Percentiles rank a stretch among this genome's conserved stretches.
Evolutionary conservation across 306 rosid genomes (phyloP).

Genomic region (Benincasa hispida): DNA sequence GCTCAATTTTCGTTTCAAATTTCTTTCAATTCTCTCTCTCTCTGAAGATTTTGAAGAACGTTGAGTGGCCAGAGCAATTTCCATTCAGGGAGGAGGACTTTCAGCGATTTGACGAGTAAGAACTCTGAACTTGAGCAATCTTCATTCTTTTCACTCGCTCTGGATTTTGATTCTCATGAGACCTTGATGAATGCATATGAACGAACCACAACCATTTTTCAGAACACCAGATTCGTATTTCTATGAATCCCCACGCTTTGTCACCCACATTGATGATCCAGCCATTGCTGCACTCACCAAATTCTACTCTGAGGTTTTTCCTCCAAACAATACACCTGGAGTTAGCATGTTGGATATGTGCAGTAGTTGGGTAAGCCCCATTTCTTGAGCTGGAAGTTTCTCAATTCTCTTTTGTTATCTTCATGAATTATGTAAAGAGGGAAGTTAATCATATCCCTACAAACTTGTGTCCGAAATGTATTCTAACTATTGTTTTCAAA

Average conservation of each 20-base stretch:
- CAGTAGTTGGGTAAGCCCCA: slow-evolving; percentile 67
- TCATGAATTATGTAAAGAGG: not conserved
- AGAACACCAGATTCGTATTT: slow-evolving; percentile 55
- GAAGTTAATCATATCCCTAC: not conserved
- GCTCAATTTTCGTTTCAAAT: not conserved
- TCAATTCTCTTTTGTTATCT: not conserved
- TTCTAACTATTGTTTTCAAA: no score
- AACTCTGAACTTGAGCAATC: not conserved
- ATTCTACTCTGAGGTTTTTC: slow-evolving; percentile 56
- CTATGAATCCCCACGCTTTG: slow-evolving; percentile 75
- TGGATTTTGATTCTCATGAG: not conserved
- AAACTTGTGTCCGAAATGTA: no score
- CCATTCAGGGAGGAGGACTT: slow-evolving; percentile 75
- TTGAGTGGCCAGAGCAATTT: slow-evolving; percentile 61
- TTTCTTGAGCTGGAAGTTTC: not conserved
- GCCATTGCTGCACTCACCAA: slow-evolving; percentile 67
- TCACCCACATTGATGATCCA: slow-evolving; percentile 72
- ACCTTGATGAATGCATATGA: not conserved
- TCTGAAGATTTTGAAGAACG: slow-evolving; percentile 48
- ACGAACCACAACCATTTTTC: not conserved
- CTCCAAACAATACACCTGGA: slow-evolving; percentile 62
- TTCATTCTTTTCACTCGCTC: not conserved
- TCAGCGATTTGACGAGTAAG: slow-evolving; percentile 70
- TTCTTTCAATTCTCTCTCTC: not conserved
- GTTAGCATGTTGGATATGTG: slow-evolving; percentile 67